Evolutionary conservation across 192 early-diverging fungal species (phyloP).

Genomic region (Mortierella antarctica): DNA sequence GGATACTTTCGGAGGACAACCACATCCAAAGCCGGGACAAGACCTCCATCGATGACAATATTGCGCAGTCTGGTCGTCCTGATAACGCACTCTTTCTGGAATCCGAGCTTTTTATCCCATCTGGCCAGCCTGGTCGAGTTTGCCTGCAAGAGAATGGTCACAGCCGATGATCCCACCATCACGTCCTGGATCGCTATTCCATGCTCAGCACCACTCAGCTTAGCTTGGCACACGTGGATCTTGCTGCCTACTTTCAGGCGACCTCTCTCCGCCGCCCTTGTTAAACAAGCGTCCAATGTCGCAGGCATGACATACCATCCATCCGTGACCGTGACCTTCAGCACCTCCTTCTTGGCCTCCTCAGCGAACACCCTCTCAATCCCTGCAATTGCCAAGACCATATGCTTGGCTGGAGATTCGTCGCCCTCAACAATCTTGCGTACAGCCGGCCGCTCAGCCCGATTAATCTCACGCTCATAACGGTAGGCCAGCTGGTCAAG

Average conservation of each 20-base stretch:
- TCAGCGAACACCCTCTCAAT: constrained; percentile 34
- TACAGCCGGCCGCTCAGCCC: constrained; percentile 67
- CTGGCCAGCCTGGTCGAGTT: constrained; percentile 66
- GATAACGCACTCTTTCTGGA: constrained; percentile 38
- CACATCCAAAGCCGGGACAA: constrained; percentile 70
- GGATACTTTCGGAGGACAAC: constrained; percentile 68
- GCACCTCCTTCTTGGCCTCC: neutral
- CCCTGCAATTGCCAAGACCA: constrained; percentile 73
- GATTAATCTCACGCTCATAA: constrained; percentile 77
- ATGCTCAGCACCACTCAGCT: constrained; percentile 46
- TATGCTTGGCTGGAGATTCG: constrained; percentile 58
- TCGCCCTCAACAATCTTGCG: constrained; percentile 76
- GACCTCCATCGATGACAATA: constrained; percentile 65
- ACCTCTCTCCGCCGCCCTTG: constrained; percentile 39
- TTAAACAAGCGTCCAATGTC: constrained; percentile 60
- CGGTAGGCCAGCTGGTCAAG: constrained; percentile 63
- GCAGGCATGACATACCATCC: constrained; percentile 78
- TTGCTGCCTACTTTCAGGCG: constrained; percentile 70
- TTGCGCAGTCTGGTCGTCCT: constrained; percentile 45
- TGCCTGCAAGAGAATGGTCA: constrained; percentile 56
- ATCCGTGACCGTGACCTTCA: constrained; percentile 67
- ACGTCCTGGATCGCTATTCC: constrained; percentile 46
- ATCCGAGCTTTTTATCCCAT: constrained; percentile 76
- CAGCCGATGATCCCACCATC: constrained; percentile 38
- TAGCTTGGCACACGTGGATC: constrained; percentile 67